These are phyloP conservation scores for Sphagnum contortum DNA, from an alignment of 225 moss, liverwort and hornwort species.

Conservation along the genomic window DNA sequence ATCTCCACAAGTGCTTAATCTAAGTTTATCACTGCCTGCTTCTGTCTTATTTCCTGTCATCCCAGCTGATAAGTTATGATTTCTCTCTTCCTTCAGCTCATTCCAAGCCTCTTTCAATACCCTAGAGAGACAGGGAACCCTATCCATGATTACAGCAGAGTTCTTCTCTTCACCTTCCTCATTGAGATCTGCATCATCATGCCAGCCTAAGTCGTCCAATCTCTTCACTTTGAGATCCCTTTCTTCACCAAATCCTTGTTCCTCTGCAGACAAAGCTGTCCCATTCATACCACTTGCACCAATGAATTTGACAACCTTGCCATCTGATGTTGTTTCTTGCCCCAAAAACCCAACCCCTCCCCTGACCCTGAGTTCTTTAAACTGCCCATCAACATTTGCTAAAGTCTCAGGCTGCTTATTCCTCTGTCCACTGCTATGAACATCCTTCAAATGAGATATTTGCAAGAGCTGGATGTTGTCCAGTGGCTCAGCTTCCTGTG, in stretches of 20 bases:
- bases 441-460: too few species aligned
- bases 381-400: conserved; percentile 17
- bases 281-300: conserved; percentile 3
- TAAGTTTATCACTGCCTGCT: too few species aligned
- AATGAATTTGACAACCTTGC: conserved; percentile 7
- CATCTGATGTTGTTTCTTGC: conserved; percentile 3
- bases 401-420: conserved; percentile 17
- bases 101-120: too few species aligned
- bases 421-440: conserved; percentile 14
- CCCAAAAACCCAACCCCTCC: conserved; percentile 5
- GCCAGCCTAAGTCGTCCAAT: conserved; percentile 4
- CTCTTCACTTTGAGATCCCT: conserved; percentile 7
- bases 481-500: too few species aligned
- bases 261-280: conserved; percentile 2
- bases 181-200: conserved; percentile 3
- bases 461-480: too few species aligned
- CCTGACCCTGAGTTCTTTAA: conserved; percentile 14
- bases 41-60: too few species aligned
- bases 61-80: too few species aligned
- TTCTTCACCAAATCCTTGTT: conserved; percentile 5
- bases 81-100: too few species aligned
- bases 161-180: conserved; percentile 1
- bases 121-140: too few species aligned
- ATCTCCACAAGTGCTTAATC: too few species aligned
- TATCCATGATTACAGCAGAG: too few species aligned